A percentile compares a stretch with the other conserved stretches of the same genome.
Evolutionary conservation across 495 filamentous ascomycete species (phyloP).

Genomic region (Aspergillus leporis): DNA sequence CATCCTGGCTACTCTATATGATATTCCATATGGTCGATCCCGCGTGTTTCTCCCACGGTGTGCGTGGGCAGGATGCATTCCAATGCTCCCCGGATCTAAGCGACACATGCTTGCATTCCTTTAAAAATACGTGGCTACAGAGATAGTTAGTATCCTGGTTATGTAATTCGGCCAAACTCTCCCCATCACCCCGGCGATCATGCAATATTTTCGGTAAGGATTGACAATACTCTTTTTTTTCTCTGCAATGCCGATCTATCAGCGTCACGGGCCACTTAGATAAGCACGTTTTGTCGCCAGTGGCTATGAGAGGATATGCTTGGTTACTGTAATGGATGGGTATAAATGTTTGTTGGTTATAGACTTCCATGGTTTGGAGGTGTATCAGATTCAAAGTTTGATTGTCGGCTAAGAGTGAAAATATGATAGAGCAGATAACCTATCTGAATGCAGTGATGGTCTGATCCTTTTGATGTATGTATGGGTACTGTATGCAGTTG

Average conservation of each 20-base stretch:
- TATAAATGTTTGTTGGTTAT: background rate
- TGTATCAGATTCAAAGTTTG: background rate
- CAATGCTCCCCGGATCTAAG: slow-evolving; percentile 16
- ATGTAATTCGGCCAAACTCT: slow-evolving; percentile 2
- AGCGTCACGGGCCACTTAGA: slow-evolving; percentile 12
- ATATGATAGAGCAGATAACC: background rate
- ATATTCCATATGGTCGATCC: slow-evolving; percentile 2
- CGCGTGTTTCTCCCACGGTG: slow-evolving; percentile 15
- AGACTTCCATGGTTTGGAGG: background rate
- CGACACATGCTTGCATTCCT: slow-evolving; percentile 1
- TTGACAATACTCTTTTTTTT: slow-evolving; percentile 9
- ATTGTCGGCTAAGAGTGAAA: background rate
- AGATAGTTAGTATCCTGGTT: background rate
- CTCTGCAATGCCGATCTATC: slow-evolving; percentile 21
- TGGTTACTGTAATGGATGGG: background rate
- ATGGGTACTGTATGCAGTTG: background rate
- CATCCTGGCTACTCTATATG: background rate
- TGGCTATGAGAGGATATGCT: background rate
- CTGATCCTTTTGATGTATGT: background rate
- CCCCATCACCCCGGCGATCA: slow-evolving; percentile 6
- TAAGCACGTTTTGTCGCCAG: background rate
- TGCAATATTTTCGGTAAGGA: slow-evolving; percentile 9
- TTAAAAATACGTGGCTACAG: background rate
- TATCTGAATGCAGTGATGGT: background rate
- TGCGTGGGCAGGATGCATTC: slow-evolving; percentile 17